A percentile compares a stretch with the other conserved stretches of the same genome.
These are phyloP conservation scores for Neonectria magnoliae DNA, from an alignment of 2,329 filamentous ascomycete species.

Conservation along the genomic window DNA sequence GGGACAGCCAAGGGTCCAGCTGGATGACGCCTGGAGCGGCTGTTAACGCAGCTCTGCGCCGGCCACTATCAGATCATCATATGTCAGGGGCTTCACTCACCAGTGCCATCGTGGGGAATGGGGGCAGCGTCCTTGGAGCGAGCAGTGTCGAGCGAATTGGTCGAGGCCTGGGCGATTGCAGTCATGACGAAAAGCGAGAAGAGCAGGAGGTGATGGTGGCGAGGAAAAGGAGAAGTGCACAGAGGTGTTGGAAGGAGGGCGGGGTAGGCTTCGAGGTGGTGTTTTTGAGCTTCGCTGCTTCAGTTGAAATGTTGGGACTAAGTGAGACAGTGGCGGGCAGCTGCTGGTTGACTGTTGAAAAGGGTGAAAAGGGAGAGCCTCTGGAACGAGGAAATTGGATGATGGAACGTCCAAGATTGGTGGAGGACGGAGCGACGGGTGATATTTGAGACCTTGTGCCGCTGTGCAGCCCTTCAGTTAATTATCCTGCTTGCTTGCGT, in stretches of 20 bases:
- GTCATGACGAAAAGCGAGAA: conserved; percentile 44
- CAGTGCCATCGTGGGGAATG: conserved; percentile 76
- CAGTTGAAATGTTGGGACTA: conserved; percentile 29
- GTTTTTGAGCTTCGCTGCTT: conserved; percentile 37
- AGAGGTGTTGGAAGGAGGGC: conserved; percentile 39
- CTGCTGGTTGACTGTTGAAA: conserved; percentile 7
- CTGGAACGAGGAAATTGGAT: conserved; percentile 27
- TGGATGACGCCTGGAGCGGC: conserved; percentile 76
- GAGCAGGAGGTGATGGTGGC: conserved; percentile 21
- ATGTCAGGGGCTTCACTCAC: conserved; percentile 55
- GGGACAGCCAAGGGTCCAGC: conserved; percentile 89
- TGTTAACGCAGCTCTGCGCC: conserved; percentile 27
- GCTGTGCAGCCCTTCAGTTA: conserved; percentile 18
- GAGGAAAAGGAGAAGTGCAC: conserved; percentile 27
- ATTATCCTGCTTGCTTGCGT: conserved; percentile 33
- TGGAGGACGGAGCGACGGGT: conserved; percentile 24
- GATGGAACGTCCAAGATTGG: conserved; percentile 29
- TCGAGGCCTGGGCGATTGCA: conserved; percentile 49
- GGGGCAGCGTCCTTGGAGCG: conserved; percentile 54
- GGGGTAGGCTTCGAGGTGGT: conserved; percentile 34
- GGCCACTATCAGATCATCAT: conserved; percentile 34
- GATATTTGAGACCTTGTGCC: conserved; percentile 39
- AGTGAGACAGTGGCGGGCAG: conserved; percentile 35
- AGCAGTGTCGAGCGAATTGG: conserved; percentile 55
- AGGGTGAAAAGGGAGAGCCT: conserved; percentile 7